Conservation (phyloP, 2,329 filamentous ascomycete genomes). For the Amylocarpus encephaloides region DNA sequence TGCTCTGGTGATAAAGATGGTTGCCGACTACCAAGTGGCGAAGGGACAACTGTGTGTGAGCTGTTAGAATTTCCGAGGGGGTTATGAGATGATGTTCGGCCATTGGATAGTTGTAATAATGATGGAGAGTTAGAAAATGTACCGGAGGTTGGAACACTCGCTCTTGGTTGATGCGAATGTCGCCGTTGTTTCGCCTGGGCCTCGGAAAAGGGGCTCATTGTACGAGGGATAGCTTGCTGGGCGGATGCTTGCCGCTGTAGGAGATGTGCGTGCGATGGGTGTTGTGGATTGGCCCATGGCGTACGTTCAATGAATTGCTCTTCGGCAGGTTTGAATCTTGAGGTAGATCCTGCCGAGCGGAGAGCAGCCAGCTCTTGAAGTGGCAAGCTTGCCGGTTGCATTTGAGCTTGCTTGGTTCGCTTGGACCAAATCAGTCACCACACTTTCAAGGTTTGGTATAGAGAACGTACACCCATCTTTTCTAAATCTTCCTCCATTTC, state of each 20-base stretch:
- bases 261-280: constrained; percentile 53
- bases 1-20: constrained; percentile 30
- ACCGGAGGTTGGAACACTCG: constrained; percentile 27
- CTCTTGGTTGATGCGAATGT: constrained; percentile 34
- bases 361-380: constrained; percentile 31
- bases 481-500: constrained; percentile 84
- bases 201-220: constrained; percentile 32
- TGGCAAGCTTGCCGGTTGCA: constrained; percentile 21
- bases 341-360: constrained; percentile 28
- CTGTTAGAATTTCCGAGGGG: constrained; percentile 26
- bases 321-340: constrained; percentile 54
- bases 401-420: constrained; percentile 25
- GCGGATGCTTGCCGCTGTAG: constrained; percentile 36
- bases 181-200: constrained; percentile 31
- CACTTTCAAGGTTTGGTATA: neutral
- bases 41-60: constrained; percentile 28
- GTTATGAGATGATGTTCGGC: constrained; percentile 29
- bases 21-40: constrained; percentile 30
- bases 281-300: constrained; percentile 87
- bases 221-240: constrained; percentile 33
- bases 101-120: constrained; percentile 24
- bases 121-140: constrained; percentile 28
- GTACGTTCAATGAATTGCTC: constrained; percentile 86
- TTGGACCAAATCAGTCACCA: constrained; percentile 18
- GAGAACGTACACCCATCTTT: constrained; percentile 71